Evolutionary conservation across 108 stramenopile genomes (phyloP), one percentile per base, ranked within the genome.

Genomic region (Nitzschia sp.): DNA sequence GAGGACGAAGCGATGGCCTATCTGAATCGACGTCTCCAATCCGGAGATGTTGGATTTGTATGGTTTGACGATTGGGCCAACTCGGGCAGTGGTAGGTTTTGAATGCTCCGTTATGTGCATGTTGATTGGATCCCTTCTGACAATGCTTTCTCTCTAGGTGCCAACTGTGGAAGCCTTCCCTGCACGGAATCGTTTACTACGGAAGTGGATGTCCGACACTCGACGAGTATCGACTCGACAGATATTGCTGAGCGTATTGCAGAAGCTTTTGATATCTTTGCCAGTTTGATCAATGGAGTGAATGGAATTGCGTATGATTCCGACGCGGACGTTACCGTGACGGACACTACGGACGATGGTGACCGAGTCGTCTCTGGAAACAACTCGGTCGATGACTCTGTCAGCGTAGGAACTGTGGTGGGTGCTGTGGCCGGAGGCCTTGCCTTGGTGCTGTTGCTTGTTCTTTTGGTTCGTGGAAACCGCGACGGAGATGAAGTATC

Each of bases 361-460:
- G 38, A 12, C 19, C 15, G 57, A 15, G 29, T 37, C 1, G 46
- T 48, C n/a, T 15, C n/a, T 17, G 14, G n/a, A 48, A 48, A 48
- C 17, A 17, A 48, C 17, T 17, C 21, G 0, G 61, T 24, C 21
- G 43, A 62, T 21, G 61, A 62, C 37, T 44, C 61, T 9, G 61
- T 55, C 52, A 73, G 65, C 21, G 73, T 63, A n/a, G 75, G 61
- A 19, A 59, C 64, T 10, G 54, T 58, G 38, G 60, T 80, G 56
- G 73, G 73, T 55, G 72, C 72, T 20, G 63, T 64, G 11, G 64
- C 69, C 7, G 73, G 69, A 50, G 62, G 42, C 25, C 19, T 74
- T 43, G 79, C 78, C 15, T 25, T 73, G 3, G 10, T 79, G 3
- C 61, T 80, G 34, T 50, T 80, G 12, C 10, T 80, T 42, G 40